Base-by-base conservation (phyloP, 768 basidiomycete genomes). In the Serendipita sp. region DNA sequence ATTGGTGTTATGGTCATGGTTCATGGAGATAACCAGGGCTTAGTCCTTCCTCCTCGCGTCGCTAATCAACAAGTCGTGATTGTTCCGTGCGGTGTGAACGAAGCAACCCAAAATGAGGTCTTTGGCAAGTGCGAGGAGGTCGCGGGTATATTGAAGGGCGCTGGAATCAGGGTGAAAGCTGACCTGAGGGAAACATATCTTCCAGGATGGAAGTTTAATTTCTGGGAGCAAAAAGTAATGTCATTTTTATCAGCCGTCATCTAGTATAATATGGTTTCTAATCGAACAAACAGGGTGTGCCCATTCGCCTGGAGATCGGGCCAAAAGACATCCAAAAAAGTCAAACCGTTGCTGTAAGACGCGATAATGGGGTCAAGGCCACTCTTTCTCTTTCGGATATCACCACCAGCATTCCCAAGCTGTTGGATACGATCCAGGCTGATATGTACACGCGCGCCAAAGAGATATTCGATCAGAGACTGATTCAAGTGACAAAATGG, bases 1-100 rank as follows among this genome's bases (percentile, higher is more conserved):
- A 91, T 99, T 69, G 96, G 96, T 71, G 90, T 97, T 64, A 97
- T 97, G 95, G 93, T 96, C 69, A 99, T 99, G 96, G 84, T 91
- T 3, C 95, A 99, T 71, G 94, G 95, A 37, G 96, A 99, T 73
- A 92, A 99, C 73, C 90, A 96, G 71, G 96, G 96, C 15, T 75
- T 99, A 68, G 94, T 98, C 11, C 83, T 98, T 64, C 96, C 96
- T n/a, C 96, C 96, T 66, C 81, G 91, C 8, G 95, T 99, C 37
- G 95, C 96, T n/a, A 83, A 81, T 67, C 75, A 95, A 18, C 96
- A 99, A 76, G 92, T 83, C 62, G 80, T 96, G 55, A 76, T 99
- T 66, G 87, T 99, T 31, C 96, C 96, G 2, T 93, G 90, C 66
- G 96, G 96, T 48, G 83, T 99, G 70, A 92, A 86, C n/a, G 88